Conservation (phyloP, 1,139 yeast genomes). For the Zygotorulaspora mrakii region DNA sequence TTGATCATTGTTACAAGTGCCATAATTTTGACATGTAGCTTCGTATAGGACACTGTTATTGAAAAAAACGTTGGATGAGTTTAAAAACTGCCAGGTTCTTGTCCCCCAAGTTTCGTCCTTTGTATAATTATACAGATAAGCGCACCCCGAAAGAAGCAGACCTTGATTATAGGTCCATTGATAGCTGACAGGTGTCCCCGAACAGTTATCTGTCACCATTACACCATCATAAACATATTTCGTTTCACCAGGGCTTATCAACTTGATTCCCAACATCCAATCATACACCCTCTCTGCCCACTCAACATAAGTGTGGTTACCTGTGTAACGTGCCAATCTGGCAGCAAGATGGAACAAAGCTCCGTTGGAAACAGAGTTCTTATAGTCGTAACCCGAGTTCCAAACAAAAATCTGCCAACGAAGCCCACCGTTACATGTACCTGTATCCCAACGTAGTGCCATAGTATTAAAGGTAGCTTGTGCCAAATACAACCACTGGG, state of each 20-base stretch:
- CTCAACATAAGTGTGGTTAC: slow-evolving; percentile 64
- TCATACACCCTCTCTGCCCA: slow-evolving; percentile 80
- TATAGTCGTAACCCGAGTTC: slow-evolving; percentile 91
- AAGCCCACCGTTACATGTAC: slow-evolving; percentile 77
- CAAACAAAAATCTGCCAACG: slow-evolving; percentile 96
- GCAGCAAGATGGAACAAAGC: slow-evolving; percentile 87
- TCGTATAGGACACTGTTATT: slow-evolving; percentile 63
- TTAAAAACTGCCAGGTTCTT: slow-evolving; percentile 52
- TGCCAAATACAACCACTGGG: slow-evolving; percentile 70
- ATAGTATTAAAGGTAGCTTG: slow-evolving; percentile 87
- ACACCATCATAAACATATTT: slow-evolving; percentile 79
- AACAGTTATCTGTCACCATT: slow-evolving; percentile 57
- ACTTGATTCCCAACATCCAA: slow-evolving; percentile 67
- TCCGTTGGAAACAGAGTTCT: slow-evolving; percentile 87
- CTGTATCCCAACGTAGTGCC: slow-evolving; percentile 81
- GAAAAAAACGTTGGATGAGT: slow-evolving; percentile 59
- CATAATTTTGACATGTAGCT: slow-evolving; percentile 68
- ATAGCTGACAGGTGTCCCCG: slow-evolving; percentile 46
- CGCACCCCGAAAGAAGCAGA: slow-evolving; percentile 72
- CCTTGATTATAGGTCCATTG: slow-evolving; percentile 94
- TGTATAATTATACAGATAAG: slow-evolving; percentile 75
- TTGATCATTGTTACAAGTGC: slow-evolving; percentile 79
- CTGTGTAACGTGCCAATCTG: slow-evolving; percentile 78
- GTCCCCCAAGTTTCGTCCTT: slow-evolving; percentile 63
- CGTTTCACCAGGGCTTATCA: slow-evolving; percentile 48